Percentiles rank a stretch among this genome's conserved stretches.
These are phyloP conservation scores for Alloteropsis semialata DNA, from an alignment of 176 grass and related monocot species.

Conservation along the genomic window DNA sequence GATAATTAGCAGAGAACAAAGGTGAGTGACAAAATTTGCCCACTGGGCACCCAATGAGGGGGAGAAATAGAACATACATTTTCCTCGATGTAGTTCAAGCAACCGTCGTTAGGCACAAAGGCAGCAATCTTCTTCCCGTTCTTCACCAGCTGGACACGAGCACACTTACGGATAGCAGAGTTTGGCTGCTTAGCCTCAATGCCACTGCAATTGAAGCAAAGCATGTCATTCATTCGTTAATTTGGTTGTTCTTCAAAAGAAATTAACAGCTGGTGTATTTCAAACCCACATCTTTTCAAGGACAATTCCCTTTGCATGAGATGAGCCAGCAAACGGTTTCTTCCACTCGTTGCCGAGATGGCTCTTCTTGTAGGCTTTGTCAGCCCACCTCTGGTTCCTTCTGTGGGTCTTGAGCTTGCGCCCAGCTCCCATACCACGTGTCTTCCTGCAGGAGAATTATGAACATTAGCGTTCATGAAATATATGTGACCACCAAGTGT, in stretches of 20 bases:
- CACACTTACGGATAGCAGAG: conserved; percentile 79
- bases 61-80: conserved; percentile 28
- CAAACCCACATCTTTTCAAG: conserved; percentile 66
- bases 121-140: conserved; percentile 81
- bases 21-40: not conserved
- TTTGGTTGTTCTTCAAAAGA: not conserved
- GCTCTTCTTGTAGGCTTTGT: conserved; percentile 79
- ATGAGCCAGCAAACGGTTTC: conserved; percentile 80
- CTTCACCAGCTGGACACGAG: conserved; percentile 77
- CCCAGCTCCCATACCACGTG: conserved; percentile 75
- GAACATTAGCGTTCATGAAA: not conserved
- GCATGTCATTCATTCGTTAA: not conserved
- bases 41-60: too few relatives aligned
- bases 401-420: conserved; percentile 78
- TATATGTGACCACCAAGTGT: not conserved
- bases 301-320: conserved; percentile 77
- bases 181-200: conserved; percentile 83
- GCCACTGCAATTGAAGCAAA: conserved; percentile 29
- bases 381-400: conserved; percentile 74
- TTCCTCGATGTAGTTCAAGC: conserved; percentile 81
- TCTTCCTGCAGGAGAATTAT: conserved; percentile 43
- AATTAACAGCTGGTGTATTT: not conserved
- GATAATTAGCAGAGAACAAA: not conserved
- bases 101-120: conserved; percentile 79
- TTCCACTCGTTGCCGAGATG: conserved; percentile 86